These are phyloP conservation scores for Colletotrichum melonis DNA, from an alignment of 2,329 filamentous ascomycete species.

Conservation along the genomic window DNA sequence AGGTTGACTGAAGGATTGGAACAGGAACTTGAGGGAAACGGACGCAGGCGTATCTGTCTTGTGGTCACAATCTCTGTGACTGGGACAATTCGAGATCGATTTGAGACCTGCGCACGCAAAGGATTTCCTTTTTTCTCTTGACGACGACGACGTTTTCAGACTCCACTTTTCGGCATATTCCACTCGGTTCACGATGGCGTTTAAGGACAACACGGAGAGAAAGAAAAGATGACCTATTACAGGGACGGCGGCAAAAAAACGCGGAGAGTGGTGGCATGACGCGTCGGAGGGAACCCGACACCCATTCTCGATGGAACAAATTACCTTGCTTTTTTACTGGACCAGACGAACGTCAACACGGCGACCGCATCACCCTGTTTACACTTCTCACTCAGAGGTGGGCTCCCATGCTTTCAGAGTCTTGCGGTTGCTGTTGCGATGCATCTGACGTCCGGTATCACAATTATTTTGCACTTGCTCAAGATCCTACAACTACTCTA, in stretches of 20 bases:
- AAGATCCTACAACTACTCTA: not conserved
- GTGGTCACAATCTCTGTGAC: not conserved
- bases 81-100: not conserved
- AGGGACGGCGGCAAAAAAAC: constrained; percentile 17
- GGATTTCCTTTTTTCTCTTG: constrained; percentile 30
- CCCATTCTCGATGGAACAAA: constrained; percentile 14
- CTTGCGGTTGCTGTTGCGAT: not conserved
- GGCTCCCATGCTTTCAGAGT: not conserved
- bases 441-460: not conserved
- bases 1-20: constrained; percentile 12
- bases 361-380: not conserved
- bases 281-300: constrained; percentile 3
- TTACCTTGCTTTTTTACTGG: constrained; percentile 9
- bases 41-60: not conserved
- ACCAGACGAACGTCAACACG: not conserved
- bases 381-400: not conserved
- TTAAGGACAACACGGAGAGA: constrained; percentile 21
- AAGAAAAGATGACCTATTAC: not conserved
- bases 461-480: constrained; percentile 21
- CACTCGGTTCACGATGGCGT: constrained; percentile 16
- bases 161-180: constrained; percentile 16
- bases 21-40: not conserved
- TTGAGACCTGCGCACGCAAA: not conserved
- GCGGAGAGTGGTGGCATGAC: constrained; percentile 12
- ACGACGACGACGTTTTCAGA: constrained; percentile 16